Base-by-base conservation (phyloP, 2,329 filamentous ascomycete species). In the Acrocalymma vagum region DNA sequence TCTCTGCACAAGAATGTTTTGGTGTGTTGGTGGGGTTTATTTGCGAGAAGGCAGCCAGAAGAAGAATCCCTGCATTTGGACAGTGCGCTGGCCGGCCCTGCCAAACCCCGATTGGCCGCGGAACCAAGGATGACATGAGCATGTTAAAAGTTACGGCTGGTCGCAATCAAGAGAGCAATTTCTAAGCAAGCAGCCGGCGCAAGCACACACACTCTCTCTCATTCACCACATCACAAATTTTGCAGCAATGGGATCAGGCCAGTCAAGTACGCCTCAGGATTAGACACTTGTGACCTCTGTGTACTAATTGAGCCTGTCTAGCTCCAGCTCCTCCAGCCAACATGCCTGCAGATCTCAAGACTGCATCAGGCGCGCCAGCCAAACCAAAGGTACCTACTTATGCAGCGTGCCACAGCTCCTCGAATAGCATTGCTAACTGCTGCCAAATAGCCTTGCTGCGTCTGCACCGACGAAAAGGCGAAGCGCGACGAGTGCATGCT, bases 401-500 rank as follows among this genome's bases (percentile, higher is more conserved):
- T 39, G 15, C 8, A 15, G 13, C n/a, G 3, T 17, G 21, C 14
- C 8, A 1, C 13, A 13, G 16, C 11, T 6, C 34, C 16, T 3
- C 18, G 28, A 21, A 11, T 29, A n/a, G 6, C 10, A 48, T 8
- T n/a, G 14, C 17, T 10, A 13, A 24, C 45, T 52, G 20, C 38
- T 5, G 2, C 21, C 9, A 9, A 4, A 8, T 34, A 96, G 90
- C 93, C 93, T 28, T 97, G 94, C 82, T 97, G 94, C 70, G 94
- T 97, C 20, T 99, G 94, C 83, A 96, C 92, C 69, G 84, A 94
- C 29, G 91, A 99, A 72, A 99, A 99, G 73, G 80, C 89, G 25
- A 82, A 82, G 58, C 90, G 94, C 51, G 94, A 99, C 76, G 92
- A 99, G 74, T 99, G 94, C 79, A 97, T 99, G 93, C 88, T 99